Evolutionary conservation across 2,329 filamentous ascomycete species (phyloP).

Genomic region (Simplicillium sp.): DNA sequence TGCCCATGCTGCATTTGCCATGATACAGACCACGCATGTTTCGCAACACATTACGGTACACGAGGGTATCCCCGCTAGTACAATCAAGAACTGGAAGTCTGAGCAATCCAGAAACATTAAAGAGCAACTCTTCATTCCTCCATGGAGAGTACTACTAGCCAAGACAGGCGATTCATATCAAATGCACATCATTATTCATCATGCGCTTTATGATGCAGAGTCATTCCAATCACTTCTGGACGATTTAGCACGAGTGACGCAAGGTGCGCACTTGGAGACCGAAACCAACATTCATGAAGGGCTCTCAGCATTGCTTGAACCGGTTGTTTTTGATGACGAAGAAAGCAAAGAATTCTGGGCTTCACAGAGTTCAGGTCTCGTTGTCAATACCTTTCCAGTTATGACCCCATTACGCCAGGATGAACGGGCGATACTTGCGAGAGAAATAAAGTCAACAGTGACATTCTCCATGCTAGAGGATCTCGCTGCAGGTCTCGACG

Average conservation of each 20-base stretch:
- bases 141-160: constrained; percentile 53
- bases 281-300: constrained; percentile 20
- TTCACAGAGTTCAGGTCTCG: constrained; percentile 36
- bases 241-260: constrained; percentile 36
- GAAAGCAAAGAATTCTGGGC: constrained; percentile 54
- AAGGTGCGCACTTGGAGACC: background rate
- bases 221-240: constrained; percentile 58
- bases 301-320: constrained; percentile 31
- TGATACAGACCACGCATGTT: constrained; percentile 47
- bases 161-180: constrained; percentile 10
- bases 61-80: background rate
- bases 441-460: constrained; percentile 22
- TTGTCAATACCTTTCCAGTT: constrained; percentile 65
- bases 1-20: constrained; percentile 55
- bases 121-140: constrained; percentile 38
- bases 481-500: constrained; percentile 44
- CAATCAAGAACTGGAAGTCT: background rate
- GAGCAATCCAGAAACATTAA: constrained; percentile 18
- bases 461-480: constrained; percentile 39
- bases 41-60: constrained; percentile 26
- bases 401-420: constrained; percentile 52
- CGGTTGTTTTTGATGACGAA: constrained; percentile 14
- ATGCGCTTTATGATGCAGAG: constrained; percentile 78
- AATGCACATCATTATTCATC: constrained; percentile 53
- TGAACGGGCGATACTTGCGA: constrained; percentile 22